phyloP scores from a whole-genome alignment of 768 basidiomycete genomes.

The Leccinum aurantiacum region DNA sequence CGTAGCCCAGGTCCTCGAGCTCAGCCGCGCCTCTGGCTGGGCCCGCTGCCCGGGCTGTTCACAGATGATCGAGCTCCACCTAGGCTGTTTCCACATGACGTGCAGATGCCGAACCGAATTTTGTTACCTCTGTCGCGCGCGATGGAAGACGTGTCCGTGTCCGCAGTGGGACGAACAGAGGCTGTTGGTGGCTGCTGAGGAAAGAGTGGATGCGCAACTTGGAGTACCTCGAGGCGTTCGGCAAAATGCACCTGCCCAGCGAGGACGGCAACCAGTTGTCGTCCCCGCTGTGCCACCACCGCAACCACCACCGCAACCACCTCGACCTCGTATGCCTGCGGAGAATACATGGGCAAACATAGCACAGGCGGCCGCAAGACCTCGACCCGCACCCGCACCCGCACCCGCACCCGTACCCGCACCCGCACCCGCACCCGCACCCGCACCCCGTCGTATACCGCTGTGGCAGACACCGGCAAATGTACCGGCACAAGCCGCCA shows the following conservation, averaged over 20 bases:
- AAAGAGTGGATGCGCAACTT: slow-evolving; percentile 42
- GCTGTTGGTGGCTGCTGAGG: slow-evolving; percentile 41
- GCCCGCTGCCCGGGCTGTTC: slow-evolving; percentile 41
- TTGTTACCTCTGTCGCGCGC: slow-evolving; percentile 48
- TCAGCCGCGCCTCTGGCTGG: slow-evolving; percentile 33
- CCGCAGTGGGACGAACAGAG: slow-evolving; percentile 62
- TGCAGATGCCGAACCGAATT: slow-evolving; percentile 41
- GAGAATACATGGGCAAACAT: not conserved
- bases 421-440: slow-evolving; percentile 1
- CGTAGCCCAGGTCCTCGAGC: slow-evolving; percentile 27
- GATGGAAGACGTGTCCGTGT: slow-evolving; percentile 66
- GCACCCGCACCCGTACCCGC: not conserved
- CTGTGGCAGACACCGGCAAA: not conserved
- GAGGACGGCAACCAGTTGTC: not conserved
- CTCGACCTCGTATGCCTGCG: not conserved
- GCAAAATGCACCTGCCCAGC: slow-evolving; percentile 30
- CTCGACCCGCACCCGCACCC: no score
- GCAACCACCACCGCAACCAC: not conserved
- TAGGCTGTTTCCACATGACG: slow-evolving; percentile 43
- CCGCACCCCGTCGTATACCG: not conserved
- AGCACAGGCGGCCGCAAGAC: not conserved
- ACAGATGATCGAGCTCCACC: slow-evolving; percentile 37
- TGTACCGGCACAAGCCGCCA: not conserved
- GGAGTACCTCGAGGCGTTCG: slow-evolving; percentile 30
- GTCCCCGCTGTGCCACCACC: not conserved